A percentile compares a stretch with the other conserved stretches of the same genome.
Conservation (phyloP, 2,329 filamentous ascomycete genomes). For the Cladosporium velox region DNA sequence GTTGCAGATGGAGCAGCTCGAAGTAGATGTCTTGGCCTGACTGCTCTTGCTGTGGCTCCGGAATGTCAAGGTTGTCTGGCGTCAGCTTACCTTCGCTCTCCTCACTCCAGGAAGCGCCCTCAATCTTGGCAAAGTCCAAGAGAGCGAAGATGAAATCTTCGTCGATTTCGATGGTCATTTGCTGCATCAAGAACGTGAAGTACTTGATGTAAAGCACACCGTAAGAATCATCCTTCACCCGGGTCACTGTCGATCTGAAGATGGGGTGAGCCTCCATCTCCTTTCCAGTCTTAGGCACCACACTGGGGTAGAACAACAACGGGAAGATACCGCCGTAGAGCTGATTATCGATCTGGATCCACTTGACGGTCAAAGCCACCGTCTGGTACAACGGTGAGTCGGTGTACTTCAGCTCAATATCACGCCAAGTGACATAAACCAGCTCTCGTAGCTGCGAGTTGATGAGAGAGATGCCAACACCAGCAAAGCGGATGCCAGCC, state of each 20-base stretch:
- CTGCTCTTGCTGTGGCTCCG: slow-evolving; percentile 82
- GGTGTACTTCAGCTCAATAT: slow-evolving; percentile 85
- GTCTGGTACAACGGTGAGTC: slow-evolving; percentile 96
- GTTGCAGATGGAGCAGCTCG: slow-evolving; percentile 92
- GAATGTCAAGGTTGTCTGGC: slow-evolving; percentile 86
- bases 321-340: slow-evolving; percentile 98
- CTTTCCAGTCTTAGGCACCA: slow-evolving; percentile 93
- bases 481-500: slow-evolving; percentile 83
- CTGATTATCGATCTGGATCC: slow-evolving; percentile 99
- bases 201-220: slow-evolving; percentile 99
- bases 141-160: slow-evolving; percentile 98
- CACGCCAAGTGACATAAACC: slow-evolving; percentile 88
- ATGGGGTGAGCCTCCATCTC: slow-evolving; percentile 97
- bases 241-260: slow-evolving; percentile 84
- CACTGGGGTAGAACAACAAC: slow-evolving; percentile 93
- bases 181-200: slow-evolving; percentile 86
- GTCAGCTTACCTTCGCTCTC: slow-evolving; percentile 83
- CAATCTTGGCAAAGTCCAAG: slow-evolving; percentile 90
- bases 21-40: slow-evolving; percentile 96
- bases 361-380: slow-evolving; percentile 86
- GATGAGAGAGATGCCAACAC: slow-evolving; percentile 89
- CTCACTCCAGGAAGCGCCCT: slow-evolving; percentile 83
- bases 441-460: slow-evolving; percentile 90
- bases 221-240: slow-evolving; percentile 97
- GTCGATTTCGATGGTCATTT: slow-evolving; percentile 97